Evolutionary conservation across 257 asterid species (phyloP), one percentile per base, ranked within the genome.

Genomic region (Nicotiana noctiflora): DNA sequence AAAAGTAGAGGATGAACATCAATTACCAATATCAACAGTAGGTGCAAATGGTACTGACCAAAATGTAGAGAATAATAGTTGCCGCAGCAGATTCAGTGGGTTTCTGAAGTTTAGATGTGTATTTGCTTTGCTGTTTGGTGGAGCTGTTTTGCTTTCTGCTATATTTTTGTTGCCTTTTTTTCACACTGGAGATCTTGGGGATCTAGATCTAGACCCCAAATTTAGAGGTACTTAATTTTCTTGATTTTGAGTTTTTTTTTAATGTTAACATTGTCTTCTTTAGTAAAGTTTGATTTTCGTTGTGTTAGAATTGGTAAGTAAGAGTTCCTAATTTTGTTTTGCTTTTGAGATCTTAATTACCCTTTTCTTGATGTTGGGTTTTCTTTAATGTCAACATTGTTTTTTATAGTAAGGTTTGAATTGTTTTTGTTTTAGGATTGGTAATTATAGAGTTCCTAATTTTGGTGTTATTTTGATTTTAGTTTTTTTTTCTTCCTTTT

Each of bases 81-180:
- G 84, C 13, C 84, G 93, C 84, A 75, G 83, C 44, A 86, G 90
- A 83, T 60, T 86, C 70, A 79, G 83, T 74, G 86, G 88, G 81
- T 19, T 82, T 76, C 89, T 90, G 67, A 82, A 86, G 84, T 89
- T 89, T 75, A 94, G 92, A 86, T 94, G 98, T 81, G 90, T 91
- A 74, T 49, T 89, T 84, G 91, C 85, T 84, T 75, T 92, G 83
- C 55, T 92, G 27, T 86, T 94, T 80, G 91, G 97, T 65, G 82
- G 86, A 62, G 98, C 88, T 37, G 97, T 92, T 79, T 81, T 91
- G 46, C 82, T 91, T 27, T 90, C 97, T 82, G 95, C 96, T 86
- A 52, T 92, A 51, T 94, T 92, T 82, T 90, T 89, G 93, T 85
- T 92, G 87, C 98, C 98, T 60, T 77, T 90, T 83, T 90, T 91